These are phyloP conservation scores for Sclerotinia nivalis DNA, from an alignment of 2,329 filamentous ascomycete species.

Conservation along the genomic window DNA sequence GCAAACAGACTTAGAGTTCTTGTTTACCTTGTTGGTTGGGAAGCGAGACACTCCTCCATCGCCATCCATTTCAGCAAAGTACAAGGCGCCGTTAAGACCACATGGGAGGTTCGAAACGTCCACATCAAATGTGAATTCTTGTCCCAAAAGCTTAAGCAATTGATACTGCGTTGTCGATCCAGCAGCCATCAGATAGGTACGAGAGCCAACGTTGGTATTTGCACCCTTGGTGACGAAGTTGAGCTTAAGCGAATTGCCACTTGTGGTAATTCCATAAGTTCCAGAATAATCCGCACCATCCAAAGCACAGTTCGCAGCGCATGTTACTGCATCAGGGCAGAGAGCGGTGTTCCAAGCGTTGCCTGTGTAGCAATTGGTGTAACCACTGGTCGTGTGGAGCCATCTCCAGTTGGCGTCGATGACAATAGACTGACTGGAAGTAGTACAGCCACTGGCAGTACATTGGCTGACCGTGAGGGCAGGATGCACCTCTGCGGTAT, in stretches of 20 bases:
- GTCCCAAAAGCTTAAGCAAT: constrained; percentile 63
- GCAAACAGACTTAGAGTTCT: background rate
- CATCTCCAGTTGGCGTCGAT: constrained; percentile 62
- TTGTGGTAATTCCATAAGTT: constrained; percentile 58
- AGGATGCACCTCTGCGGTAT: constrained; percentile 52
- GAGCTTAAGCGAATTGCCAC: constrained; percentile 54
- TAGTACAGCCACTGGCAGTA: constrained; percentile 50
- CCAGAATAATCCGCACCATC: constrained; percentile 55
- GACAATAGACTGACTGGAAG: constrained; percentile 50
- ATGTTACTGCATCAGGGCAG: constrained; percentile 48
- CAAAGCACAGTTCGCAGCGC: constrained; percentile 53
- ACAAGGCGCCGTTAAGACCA: constrained; percentile 71
- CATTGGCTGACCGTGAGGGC: constrained; percentile 54
- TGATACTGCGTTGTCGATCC: constrained; percentile 58
- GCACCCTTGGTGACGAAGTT: constrained; percentile 57
- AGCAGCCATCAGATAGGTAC: constrained; percentile 65
- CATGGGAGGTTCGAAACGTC: constrained; percentile 70
- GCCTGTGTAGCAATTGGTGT: constrained; percentile 47
- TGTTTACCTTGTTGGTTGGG: constrained; percentile 47
- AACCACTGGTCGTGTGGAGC: constrained; percentile 51
- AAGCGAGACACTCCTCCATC: constrained; percentile 59
- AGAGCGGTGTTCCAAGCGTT: constrained; percentile 47
- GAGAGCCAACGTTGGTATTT: constrained; percentile 52
- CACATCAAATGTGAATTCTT: constrained; percentile 74
- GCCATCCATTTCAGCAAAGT: constrained; percentile 63